Evolutionary conservation across 202 grass and related monocot genomes (phyloP), one percentile per base, ranked within the genome.

Genomic region (Panicum virgatum): DNA sequence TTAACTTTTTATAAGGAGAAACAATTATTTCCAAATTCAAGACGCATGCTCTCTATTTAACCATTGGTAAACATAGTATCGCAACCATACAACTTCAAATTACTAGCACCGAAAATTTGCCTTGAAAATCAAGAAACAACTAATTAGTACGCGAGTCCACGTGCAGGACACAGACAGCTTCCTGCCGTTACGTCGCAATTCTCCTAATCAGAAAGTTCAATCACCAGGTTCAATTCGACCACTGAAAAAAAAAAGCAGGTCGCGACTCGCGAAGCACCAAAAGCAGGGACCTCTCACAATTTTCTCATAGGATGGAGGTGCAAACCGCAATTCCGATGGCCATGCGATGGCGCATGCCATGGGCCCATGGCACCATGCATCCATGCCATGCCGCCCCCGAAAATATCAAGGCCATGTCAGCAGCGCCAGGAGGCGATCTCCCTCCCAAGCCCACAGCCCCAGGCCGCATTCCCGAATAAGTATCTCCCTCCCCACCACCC

Each of bases 391-490:
- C 67, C 38, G n/a, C 69, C 63, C 59, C 78, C 43, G 68, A 93
- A 98, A 98, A 98, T 98, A 98, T 98, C 96, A 93, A 91, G 86
- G 92, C 92, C 92, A 93, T 88, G 90, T 98, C 92, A 98, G 84
- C 86, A 66, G 58, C 42, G 62, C 69, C 80, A 23, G 62, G 78
- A 64, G 76, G 74, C 80, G 81, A 94, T 92, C 91, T 71, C 68
- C 37, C 65, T 22, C 75, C 54, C 60, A 65, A 72, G 69, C n/a
- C 86, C 62, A 11, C 74, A 73, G 82, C 76, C 79, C 77, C 66
- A 26, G 16, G 18, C 53, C 44, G 80, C 75, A 22, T 36, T 20
- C 69, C 32, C 23, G 76, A 86, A 80, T 68, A 89, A 96, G 85
- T 90, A 93, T 93, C 90, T 89, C 42, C 27, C 36, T 56, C 22